Evolutionary conservation across 1,284 basidiomycete species (phyloP).

Genomic region (Stygiomarasmius scandens): DNA sequence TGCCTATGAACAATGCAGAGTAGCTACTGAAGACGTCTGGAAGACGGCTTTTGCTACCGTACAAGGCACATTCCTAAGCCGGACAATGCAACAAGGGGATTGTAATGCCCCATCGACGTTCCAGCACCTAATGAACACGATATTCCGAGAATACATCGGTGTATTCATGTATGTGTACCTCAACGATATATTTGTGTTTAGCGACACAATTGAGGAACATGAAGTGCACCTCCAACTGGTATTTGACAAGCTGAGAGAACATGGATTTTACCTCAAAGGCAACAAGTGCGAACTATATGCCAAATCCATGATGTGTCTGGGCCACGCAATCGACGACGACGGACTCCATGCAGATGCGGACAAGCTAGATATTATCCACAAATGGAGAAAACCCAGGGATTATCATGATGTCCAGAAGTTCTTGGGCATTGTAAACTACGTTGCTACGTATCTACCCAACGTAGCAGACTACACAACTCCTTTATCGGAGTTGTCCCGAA

Average conservation of each 20-base stretch:
- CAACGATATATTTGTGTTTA: constrained; percentile 42
- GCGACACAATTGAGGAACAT: constrained; percentile 31
- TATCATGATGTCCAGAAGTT: constrained; percentile 44
- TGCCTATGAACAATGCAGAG: constrained; percentile 24
- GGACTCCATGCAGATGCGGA: constrained; percentile 29
- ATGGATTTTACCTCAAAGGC: constrained; percentile 25
- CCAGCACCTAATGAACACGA: constrained; percentile 23
- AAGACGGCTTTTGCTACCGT: constrained; percentile 25
- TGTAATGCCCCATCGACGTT: constrained; percentile 29
- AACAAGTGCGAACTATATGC: constrained; percentile 38
- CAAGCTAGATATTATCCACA: constrained; percentile 24
- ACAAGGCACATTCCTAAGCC: constrained; percentile 24
- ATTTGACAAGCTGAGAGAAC: constrained; percentile 19
- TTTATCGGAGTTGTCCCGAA: constrained; percentile 16
- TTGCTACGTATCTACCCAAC: constrained; percentile 40
- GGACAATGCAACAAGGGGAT: constrained; percentile 36
- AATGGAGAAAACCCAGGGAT: constrained; percentile 34
- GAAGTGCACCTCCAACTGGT: constrained; percentile 14
- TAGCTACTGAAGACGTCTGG: constrained; percentile 18
- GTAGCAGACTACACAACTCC: constrained; percentile 30
- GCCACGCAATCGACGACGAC: constrained; percentile 30
- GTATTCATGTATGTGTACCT: constrained; percentile 35
- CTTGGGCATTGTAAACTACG: constrained; percentile 42
- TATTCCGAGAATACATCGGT: constrained; percentile 30
- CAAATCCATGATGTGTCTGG: constrained; percentile 30